These are phyloP conservation scores for Caryocar brasiliense DNA, from an alignment of 441 rosid genomes.

Conservation along the genomic window DNA sequence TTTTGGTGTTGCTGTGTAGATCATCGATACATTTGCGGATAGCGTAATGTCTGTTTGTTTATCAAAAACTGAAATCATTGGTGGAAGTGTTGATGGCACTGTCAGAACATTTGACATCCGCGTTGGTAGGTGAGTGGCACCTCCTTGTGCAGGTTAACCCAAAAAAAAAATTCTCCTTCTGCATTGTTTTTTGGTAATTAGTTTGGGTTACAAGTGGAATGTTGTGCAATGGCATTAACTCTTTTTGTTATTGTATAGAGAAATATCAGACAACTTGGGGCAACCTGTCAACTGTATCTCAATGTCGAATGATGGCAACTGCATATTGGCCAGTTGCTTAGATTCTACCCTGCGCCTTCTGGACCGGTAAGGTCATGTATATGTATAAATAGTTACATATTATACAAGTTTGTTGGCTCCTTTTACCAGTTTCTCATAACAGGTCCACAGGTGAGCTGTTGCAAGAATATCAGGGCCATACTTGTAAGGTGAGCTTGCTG, in stretches of 20 bases:
- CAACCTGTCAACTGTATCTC: conserved; percentile 93
- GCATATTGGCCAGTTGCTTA: conserved; percentile 79
- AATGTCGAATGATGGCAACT: conserved; percentile 80
- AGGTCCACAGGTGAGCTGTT: conserved; percentile 78
- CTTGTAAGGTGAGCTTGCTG: conserved; percentile 64
- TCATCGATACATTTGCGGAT: conserved; percentile 70
- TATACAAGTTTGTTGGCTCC: not conserved
- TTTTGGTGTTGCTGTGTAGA: conserved; percentile 29
- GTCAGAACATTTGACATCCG: conserved; percentile 92
- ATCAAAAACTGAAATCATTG: conserved; percentile 81
- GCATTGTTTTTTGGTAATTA: no score
- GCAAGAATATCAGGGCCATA: conserved; percentile 88
- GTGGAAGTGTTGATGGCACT: conserved; percentile 96
- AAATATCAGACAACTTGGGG: conserved; percentile 75
- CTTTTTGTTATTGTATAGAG: conserved; percentile 32
- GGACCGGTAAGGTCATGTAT: conserved; percentile 63
- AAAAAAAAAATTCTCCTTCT: no score
- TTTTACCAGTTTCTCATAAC: conserved; percentile 14
- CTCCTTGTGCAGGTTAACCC: not conserved
- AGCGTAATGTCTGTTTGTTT: conserved; percentile 91
- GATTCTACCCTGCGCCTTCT: conserved; percentile 80
- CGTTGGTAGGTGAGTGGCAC: conserved; percentile 57
- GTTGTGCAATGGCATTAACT: not conserved
- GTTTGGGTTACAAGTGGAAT: no score
- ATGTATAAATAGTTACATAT: no score